Base-by-base conservation (phyloP, 805 yeast genomes). In the Candida wancherniae region DNA sequence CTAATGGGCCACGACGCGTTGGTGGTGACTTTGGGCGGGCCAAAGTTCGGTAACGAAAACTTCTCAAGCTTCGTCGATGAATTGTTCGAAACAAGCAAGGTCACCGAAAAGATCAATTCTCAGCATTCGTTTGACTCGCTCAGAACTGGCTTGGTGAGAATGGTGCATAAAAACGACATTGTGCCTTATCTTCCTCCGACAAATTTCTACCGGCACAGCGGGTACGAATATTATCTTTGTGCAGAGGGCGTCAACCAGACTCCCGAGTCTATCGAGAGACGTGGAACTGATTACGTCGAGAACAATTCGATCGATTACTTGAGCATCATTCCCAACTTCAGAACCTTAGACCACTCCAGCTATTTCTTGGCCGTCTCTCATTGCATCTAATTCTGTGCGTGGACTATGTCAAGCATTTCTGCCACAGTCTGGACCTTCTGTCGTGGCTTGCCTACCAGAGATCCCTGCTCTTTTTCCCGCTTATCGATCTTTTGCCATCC, bases 401-500 rank as follows among this genome's bases (percentile, higher is more conserved):
- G 24, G 8, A 31, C n/a, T 11, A 32, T 20, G 4, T 24, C 17
- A 6, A 80, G 41, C 82, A 84, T 77, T 17, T 71, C 67, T 0
- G 59, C 54, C 6, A 57, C 51, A 27, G 62, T 48, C 11, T 67
- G 57, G 20, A 82, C 53, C 55, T 86, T 86, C 37, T 66, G 71
- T 32, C 87, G 67, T 2, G 71, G 49, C 47, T 78, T 82, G 4
- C 77, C 80, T 6, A 32, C 21, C 13, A 39, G 38, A 15, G 45
- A 27, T 3, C 94, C 94, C 6, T 51, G 48, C 17, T 50, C 43
- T 16, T 60, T 31, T 49, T 85, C 95, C 19, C 53, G 58, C 2
- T 52, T 44, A 44, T 84, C 75, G 19, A 85, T 63, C 21, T 51
- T 60, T 29, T 51, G 40, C 95, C 95, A 85, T 33, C 77, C 77